Evolutionary conservation across 140 eudicot species (phyloP), one percentile per base, ranked within the genome.

Genomic region (Anethum foeniculum): DNA sequence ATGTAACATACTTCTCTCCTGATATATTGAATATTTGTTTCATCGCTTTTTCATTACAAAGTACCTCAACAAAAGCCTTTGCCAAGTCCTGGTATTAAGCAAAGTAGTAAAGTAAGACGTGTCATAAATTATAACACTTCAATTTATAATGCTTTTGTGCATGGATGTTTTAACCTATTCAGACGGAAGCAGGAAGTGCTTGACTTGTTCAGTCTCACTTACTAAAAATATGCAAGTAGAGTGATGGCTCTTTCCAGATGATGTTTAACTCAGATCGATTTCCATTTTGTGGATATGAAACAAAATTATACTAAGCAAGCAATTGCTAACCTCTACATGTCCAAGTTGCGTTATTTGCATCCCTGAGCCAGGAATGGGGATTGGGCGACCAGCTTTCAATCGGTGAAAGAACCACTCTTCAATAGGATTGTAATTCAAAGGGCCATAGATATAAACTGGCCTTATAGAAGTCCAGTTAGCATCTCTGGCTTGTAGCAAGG

Each of bases 381-480:
- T 92, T 8, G 99, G 99, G 58, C 99, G 96, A 49, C 99, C 99
- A 0, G 93, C 97, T 87, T 86, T 88, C 83, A 95, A 80, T n/a
- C 99, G 86, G 88, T 95, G 99, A 88, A 95, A 95, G 88, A 92
- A 95, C 99, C 99, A 95, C 51, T 95, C 99, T 84, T 95, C 99
- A 62, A 95, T 94, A 21, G 99, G 99, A 82, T 95, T 95, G 93
- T 95, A 95, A 89, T 95, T 95, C 80, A 95, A 82, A 1, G 99
- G 99, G 15, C 99, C 99, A 79, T 95, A 95, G 52, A 95, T 95
- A 80, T 95, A 95, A 76, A 95, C 99, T 12, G 99, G 99, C 80
- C 99, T 90, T 11, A 95, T 13, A 77, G 97, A 91, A 58, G 99
- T 95, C 87, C 87, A 95, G 69, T 95, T 95, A 69, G 89, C 97